These are phyloP conservation scores for Coccomyxa subellipsoidea DNA, from an alignment of 163 green algal species.

Conservation along the genomic window DNA sequence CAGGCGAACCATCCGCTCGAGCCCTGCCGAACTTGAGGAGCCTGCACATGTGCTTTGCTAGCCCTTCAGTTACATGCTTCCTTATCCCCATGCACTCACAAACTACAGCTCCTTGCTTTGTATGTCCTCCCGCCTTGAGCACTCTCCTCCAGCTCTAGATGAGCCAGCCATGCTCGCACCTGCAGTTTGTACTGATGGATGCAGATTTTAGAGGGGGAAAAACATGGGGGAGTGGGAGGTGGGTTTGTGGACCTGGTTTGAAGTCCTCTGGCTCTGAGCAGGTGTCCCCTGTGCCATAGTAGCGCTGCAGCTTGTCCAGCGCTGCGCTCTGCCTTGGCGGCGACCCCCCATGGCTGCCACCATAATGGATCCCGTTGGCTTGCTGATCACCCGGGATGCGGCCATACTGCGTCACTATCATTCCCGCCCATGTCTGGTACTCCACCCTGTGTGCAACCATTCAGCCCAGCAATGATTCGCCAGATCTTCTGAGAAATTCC, in stretches of 20 bases:
- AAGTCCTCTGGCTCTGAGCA: conserved; percentile 18
- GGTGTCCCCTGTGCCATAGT: conserved; percentile 33
- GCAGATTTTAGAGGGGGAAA: not conserved
- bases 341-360: not conserved
- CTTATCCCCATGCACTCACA: too few relatives aligned
- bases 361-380: not conserved
- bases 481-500: not conserved
- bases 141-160: not conserved
- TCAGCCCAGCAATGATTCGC: not conserved
- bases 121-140: too few relatives aligned
- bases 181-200: not conserved
- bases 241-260: conserved; percentile 14
- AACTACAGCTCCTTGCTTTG: too few relatives aligned
- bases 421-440: conserved; percentile 54
- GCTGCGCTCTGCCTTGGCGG: conserved; percentile 23
- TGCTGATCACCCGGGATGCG: not conserved
- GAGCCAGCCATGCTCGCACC: not conserved
- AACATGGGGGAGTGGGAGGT: too few relatives aligned
- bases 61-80: too few relatives aligned
- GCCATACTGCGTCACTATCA: conserved; percentile 62
- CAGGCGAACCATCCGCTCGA: not conserved
- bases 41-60: too few relatives aligned
- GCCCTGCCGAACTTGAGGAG: not conserved
- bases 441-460: conserved; percentile 35
- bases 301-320: conserved; percentile 38